Conservation (phyloP, 306 rosid genomes). For the Rubus idaeus region DNA sequence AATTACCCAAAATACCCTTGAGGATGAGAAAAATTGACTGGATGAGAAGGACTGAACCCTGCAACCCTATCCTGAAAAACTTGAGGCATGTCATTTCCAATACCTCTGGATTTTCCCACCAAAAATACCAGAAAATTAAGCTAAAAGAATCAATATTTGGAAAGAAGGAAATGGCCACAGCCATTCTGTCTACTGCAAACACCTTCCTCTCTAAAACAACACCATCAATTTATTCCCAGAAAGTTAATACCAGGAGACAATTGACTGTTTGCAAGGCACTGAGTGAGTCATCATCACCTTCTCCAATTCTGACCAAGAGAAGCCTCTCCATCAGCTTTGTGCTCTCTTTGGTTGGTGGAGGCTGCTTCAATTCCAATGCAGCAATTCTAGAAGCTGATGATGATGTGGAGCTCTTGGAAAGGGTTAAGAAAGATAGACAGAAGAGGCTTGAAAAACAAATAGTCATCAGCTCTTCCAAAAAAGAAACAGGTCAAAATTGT, state of each 20-base stretch:
- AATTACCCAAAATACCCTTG: constrained; percentile 23
- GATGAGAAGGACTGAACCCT: constrained; percentile 60
- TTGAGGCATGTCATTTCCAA: constrained; percentile 26
- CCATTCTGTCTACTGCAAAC: constrained; percentile 66
- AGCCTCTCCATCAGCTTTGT: constrained; percentile 46
- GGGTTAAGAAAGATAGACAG: constrained; percentile 73
- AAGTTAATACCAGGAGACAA: constrained; percentile 34
- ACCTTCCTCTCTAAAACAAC: constrained; percentile 38
- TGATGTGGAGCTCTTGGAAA: constrained; percentile 85
- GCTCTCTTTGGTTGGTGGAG: constrained; percentile 49
- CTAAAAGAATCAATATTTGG: neutral
- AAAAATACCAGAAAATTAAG: constrained; percentile 22
- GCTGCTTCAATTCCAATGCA: constrained; percentile 52
- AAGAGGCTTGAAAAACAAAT: constrained; percentile 86
- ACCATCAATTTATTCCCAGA: constrained; percentile 30
- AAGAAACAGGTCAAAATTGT: constrained; percentile 62
- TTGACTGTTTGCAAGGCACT: constrained; percentile 46
- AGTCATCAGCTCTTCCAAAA: constrained; percentile 65
- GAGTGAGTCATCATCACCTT: constrained; percentile 21
- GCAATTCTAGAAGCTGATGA: constrained; percentile 97
- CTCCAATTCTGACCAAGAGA: constrained; percentile 60
- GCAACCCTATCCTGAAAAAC: constrained; percentile 67
- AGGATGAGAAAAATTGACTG: constrained; percentile 36
- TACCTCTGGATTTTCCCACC: constrained; percentile 39
- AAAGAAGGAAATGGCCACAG: constrained; percentile 51